Base-by-base conservation (phyloP, 139 green algal genomes). In the Haematococcus sp. region DNA sequence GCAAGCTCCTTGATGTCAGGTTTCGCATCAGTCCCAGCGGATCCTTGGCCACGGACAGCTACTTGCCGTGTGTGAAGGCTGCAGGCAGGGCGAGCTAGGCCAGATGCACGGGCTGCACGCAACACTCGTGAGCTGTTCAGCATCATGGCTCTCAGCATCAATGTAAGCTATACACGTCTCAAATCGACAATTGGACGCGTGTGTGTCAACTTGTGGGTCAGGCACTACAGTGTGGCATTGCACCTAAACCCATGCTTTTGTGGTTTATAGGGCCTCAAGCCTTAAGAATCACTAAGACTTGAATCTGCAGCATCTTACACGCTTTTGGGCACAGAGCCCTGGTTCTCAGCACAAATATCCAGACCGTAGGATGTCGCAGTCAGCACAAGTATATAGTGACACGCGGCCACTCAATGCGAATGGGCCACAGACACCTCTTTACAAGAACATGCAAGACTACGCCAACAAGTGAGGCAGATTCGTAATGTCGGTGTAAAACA, bases 1-100 rank as follows among this genome's bases (percentile, higher is more conserved):
- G 88, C 88, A 1, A 94, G 79, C 59, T 92, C 74, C 7, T 68
- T 40, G 22, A 94, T 83, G 49, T 93, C 72, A 13, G 86, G 86
- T 40, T 74, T 52, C 52, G 52, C 23, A 60, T 25, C 52, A 9
- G 23, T 60, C 20, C 23, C 52, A 15, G 19, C 52, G 52, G 52
- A 25, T 60, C 20, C 52, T 11, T 49, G 40, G 11, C 7, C 40
- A 49, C 40, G 40, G 40, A 11, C 40, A 49, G 40, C 40, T 19
- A 49, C 40, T 49, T 7, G 11, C 7, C 40, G 40, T 11, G 7
- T 49, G 40, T 49, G 11, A 7, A 49, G 40, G 40, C 11, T 49
- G 40, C 40, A 49, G 7, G 11, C 40, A 19, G 40, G 40, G 40
- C 40, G 40, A 7, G 40, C 40, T 49, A 49, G 40, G 7, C 40